These are phyloP conservation scores for Daldinia loculata DNA, from an alignment of 495 filamentous ascomycete species.

Conservation along the genomic window DNA sequence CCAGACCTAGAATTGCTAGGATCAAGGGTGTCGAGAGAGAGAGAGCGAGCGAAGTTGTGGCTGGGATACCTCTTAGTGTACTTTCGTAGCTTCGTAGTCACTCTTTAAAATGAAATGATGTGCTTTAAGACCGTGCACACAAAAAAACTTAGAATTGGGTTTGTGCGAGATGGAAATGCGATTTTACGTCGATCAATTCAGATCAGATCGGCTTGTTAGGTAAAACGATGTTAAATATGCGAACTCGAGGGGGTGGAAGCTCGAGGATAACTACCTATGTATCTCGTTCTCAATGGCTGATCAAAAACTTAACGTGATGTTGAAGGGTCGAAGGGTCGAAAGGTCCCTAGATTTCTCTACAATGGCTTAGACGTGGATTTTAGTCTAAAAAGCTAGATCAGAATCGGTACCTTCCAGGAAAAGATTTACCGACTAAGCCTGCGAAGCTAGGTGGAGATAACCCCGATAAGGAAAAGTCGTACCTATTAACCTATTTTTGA, in stretches of 20 bases:
- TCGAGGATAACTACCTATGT: background rate
- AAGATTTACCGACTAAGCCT: slow-evolving; percentile 31
- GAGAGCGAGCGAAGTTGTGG: slow-evolving; percentile 28
- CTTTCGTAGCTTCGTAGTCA: background rate
- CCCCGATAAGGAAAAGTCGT: slow-evolving; percentile 29
- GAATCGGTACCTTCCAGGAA: slow-evolving; percentile 12
- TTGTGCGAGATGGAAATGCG: slow-evolving; percentile 27
- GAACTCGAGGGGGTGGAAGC: slow-evolving; percentile 11
- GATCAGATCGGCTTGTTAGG: background rate
- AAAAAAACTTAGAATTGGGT: slow-evolving; percentile 15
- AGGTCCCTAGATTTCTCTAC: slow-evolving; percentile 32
- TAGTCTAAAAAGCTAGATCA: slow-evolving; percentile 10
- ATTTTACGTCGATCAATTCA: slow-evolving; percentile 15
- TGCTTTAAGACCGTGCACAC: slow-evolving; percentile 39
- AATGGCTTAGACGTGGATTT: slow-evolving; percentile 12
- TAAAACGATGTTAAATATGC: background rate
- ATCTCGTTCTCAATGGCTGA: background rate
- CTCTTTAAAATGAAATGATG: slow-evolving; percentile 42
- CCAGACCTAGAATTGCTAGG: slow-evolving; percentile 29
- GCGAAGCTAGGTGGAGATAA: slow-evolving; percentile 23
- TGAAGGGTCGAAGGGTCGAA: slow-evolving; percentile 20
- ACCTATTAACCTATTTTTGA: slow-evolving; percentile 29
- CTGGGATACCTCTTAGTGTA: slow-evolving; percentile 17
- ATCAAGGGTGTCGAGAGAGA: slow-evolving; percentile 34
- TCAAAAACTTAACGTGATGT: background rate